These are phyloP conservation scores for Apiotrichum domesticum DNA, from an alignment of 1,284 basidiomycete genomes.

Conservation along the genomic window DNA sequence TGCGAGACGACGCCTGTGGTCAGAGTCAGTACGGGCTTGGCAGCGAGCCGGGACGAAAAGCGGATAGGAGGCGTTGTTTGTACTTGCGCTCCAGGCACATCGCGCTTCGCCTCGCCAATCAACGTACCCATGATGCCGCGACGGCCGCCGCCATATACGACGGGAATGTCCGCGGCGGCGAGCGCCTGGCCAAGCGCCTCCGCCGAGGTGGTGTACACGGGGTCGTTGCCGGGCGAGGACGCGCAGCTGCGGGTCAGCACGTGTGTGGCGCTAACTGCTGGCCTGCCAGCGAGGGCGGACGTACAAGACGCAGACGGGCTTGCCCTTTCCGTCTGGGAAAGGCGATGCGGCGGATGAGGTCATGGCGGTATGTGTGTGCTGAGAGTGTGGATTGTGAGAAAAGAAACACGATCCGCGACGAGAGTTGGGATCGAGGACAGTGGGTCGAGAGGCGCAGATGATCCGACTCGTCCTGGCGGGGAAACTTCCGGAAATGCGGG, in stretches of 20 bases:
- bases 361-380: neutral
- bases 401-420: neutral
- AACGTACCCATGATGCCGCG: slow-evolving; percentile 70
- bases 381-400: neutral
- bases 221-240: slow-evolving; percentile 60
- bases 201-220: slow-evolving; percentile 63
- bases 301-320: slow-evolving; percentile 46
- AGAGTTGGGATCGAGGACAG: no score
- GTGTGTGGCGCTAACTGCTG: neutral
- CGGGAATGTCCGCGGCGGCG: slow-evolving; percentile 57
- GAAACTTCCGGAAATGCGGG: no score
- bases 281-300: slow-evolving; percentile 2
- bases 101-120: no score
- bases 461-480: no score
- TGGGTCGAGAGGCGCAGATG: no score
- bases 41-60: no score
- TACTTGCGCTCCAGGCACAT: no score
- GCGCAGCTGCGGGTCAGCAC: slow-evolving; percentile 52
- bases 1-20: slow-evolving; percentile 60
- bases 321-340: slow-evolving; percentile 26
- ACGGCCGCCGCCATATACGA: slow-evolving; percentile 82
- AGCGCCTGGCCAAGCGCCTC: slow-evolving; percentile 68
- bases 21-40: neutral
- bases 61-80: no score
- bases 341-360: neutral